Evolutionary conservation across 2,329 filamentous ascomycete genomes (phyloP).

Genomic region (Exophiala sideris): DNA sequence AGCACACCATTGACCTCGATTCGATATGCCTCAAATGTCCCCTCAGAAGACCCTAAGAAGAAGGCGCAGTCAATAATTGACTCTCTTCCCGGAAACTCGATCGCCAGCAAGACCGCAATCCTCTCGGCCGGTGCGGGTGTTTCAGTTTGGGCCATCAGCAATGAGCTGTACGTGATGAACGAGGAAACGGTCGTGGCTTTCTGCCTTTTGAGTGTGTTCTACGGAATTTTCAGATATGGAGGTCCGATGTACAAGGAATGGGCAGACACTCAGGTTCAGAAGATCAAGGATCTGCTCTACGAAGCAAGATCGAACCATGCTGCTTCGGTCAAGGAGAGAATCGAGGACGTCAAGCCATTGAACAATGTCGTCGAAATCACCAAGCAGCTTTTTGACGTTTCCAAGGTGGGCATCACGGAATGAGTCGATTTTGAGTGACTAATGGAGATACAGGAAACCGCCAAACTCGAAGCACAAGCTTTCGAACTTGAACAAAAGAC

Average conservation of each 20-base stretch:
- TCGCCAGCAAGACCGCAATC: slow-evolving; percentile 94
- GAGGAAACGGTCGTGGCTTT: slow-evolving; percentile 95
- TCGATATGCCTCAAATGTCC: slow-evolving; percentile 72
- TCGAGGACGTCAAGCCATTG: slow-evolving; percentile 92
- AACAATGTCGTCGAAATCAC: slow-evolving; percentile 91
- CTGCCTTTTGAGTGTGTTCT: slow-evolving; percentile 90
- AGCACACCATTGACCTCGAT: slow-evolving; percentile 63
- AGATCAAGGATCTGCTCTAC: slow-evolving; percentile 94
- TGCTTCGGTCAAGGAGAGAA: slow-evolving; percentile 88
- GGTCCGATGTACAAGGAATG: slow-evolving; percentile 90
- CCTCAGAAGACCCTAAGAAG: slow-evolving; percentile 85
- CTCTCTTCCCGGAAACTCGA: slow-evolving; percentile 82
- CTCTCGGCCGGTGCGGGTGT: slow-evolving; percentile 88
- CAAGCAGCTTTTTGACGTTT: slow-evolving; percentile 95
- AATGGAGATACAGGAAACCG: slow-evolving; percentile 70
- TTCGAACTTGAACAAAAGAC: slow-evolving; percentile 98
- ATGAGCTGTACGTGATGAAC: slow-evolving; percentile 99
- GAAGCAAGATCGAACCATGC: slow-evolving; percentile 91
- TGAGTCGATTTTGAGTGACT: not conserved
- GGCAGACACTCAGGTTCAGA: slow-evolving; percentile 82
- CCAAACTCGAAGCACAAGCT: slow-evolving; percentile 88
- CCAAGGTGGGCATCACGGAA: slow-evolving; percentile 65
- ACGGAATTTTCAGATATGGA: slow-evolving; percentile 85
- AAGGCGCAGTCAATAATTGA: slow-evolving; percentile 96
- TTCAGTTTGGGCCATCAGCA: slow-evolving; percentile 93